Conservation (phyloP, 2,329 filamentous ascomycete species). For the Simplicillium aogashimaense region DNA sequence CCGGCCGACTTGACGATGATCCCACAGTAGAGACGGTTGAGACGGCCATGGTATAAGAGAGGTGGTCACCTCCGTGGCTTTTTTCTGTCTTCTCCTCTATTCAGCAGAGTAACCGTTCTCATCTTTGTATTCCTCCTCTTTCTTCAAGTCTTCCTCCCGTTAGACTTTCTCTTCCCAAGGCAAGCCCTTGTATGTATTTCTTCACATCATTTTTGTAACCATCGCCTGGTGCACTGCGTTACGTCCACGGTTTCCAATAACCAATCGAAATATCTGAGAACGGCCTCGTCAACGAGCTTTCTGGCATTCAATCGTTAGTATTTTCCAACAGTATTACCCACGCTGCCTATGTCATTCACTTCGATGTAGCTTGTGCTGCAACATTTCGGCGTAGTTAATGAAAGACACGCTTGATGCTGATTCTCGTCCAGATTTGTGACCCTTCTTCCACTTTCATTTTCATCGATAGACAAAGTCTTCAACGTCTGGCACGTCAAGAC, state of each 20-base stretch:
- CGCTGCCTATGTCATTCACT: too few relatives aligned
- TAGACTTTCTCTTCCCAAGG: conserved; percentile 16
- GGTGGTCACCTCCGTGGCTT: conserved; percentile 4
- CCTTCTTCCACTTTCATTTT: too few relatives aligned
- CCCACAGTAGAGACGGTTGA: too few relatives aligned
- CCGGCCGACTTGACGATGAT: conserved; percentile 1
- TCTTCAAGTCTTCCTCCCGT: conserved; percentile 7
- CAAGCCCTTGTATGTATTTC: conserved; percentile 24
- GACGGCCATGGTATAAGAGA: too few relatives aligned
- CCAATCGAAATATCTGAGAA: too few relatives aligned
- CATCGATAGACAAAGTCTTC: background rate
- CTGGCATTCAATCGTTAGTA: background rate
- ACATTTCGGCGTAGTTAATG: too few relatives aligned
- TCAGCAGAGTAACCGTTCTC: background rate
- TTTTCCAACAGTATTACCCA: too few relatives aligned
- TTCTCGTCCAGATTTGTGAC: too few relatives aligned
- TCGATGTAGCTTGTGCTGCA: too few relatives aligned
- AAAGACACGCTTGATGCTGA: too few relatives aligned
- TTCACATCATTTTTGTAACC: conserved; percentile 5
- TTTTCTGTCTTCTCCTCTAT: conserved; percentile 14
- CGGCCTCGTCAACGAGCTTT: background rate
- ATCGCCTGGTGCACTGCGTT: background rate
- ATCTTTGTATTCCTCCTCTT: background rate
- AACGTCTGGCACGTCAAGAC: conserved; percentile 32
- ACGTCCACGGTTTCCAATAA: background rate